Conservation (phyloP, 768 basidiomycete genomes). For the Suillus spraguei region DNA sequence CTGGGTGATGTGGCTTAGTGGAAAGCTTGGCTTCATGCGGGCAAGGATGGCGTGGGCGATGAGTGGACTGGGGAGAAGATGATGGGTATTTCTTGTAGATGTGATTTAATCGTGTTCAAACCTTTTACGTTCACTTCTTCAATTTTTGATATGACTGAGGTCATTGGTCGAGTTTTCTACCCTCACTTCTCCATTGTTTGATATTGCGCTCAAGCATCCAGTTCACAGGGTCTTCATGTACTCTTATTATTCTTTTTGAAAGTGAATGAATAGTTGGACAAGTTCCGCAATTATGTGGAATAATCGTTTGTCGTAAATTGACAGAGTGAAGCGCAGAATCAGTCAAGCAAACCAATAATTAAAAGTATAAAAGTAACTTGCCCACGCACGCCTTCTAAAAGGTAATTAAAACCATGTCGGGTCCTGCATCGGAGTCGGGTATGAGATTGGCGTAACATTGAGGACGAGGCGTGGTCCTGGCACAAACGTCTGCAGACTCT, state of each 20-base stretch:
- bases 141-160: background rate
- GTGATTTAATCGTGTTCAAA: background rate
- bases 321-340: too few species aligned
- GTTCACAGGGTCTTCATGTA: background rate
- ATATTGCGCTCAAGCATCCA: background rate
- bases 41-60: slow-evolving; percentile 4
- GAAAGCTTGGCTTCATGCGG: slow-evolving; percentile 7
- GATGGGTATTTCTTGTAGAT: background rate
- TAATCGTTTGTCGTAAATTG: too few species aligned
- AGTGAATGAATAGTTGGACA: background rate
- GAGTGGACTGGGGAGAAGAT: slow-evolving; percentile 13
- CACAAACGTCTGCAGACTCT: background rate
- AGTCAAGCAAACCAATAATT: too few species aligned
- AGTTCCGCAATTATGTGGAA: background rate
- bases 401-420: background rate
- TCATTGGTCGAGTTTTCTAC: background rate
- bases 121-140: background rate
- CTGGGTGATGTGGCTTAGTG: slow-evolving; percentile 8
- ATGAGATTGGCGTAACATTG: background rate
- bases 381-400: background rate
- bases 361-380: background rate
- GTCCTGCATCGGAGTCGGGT: background rate
- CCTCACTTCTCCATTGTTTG: background rate
- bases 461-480: background rate
- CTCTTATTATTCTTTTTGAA: background rate